Conservation (phyloP, 345 rosid species). For the Camelina hispida region DNA sequence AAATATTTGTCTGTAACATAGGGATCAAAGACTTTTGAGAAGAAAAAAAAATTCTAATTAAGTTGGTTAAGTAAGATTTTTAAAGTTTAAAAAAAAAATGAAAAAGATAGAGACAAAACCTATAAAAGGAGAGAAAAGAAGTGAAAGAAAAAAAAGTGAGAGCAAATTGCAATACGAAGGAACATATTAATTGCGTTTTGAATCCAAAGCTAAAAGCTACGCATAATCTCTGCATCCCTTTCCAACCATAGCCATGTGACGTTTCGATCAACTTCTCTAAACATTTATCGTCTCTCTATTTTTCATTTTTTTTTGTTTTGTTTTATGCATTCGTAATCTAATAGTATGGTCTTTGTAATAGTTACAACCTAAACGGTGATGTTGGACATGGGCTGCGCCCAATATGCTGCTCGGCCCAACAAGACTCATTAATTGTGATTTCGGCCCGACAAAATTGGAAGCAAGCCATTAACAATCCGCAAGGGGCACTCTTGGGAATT, state of each 20-base stretch:
- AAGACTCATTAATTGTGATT: no score
- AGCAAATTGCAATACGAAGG: slow-evolving; percentile 16
- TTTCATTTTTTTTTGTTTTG: no score
- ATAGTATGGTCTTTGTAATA: no score
- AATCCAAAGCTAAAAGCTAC: slow-evolving; percentile 29
- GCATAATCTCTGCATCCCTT: not conserved
- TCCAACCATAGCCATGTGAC: slow-evolving; percentile 9
- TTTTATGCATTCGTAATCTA: not conserved
- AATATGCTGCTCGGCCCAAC: no score
- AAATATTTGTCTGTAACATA: slow-evolving; percentile 13
- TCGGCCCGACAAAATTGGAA: no score
- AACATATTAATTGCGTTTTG: slow-evolving; percentile 37
- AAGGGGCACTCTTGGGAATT: no score
- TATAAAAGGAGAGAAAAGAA: slow-evolving; percentile 17
- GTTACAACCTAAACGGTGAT: no score
- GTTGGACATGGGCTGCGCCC: no score
- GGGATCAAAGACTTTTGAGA: slow-evolving; percentile 9
- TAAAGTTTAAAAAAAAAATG: not conserved
- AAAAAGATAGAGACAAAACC: not conserved
- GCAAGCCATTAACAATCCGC: no score
- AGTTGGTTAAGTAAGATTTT: not conserved
- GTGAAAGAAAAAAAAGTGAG: slow-evolving; percentile 31
- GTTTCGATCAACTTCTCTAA: slow-evolving; percentile 3
- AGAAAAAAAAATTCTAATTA: not conserved
- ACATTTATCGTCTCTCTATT: not conserved